These are phyloP conservation scores for Kwoniella sp. DNA, from an alignment of 768 basidiomycete species.

Conservation along the genomic window DNA sequence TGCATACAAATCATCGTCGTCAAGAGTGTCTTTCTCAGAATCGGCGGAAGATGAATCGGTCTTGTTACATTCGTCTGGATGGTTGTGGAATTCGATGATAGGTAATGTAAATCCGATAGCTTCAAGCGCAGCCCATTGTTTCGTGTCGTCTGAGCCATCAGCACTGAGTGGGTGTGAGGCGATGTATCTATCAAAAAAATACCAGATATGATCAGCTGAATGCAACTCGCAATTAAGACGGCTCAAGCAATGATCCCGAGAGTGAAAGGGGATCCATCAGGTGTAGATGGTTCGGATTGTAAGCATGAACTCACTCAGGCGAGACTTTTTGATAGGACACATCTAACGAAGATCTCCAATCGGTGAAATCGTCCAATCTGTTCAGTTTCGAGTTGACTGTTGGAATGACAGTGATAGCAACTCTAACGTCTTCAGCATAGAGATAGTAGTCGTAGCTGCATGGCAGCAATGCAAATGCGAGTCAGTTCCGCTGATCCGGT, in stretches of 20 bases:
- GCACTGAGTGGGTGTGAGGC: background rate
- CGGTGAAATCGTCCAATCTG: constrained; percentile 20
- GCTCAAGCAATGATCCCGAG: no score
- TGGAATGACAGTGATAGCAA: constrained; percentile 20
- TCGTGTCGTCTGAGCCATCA: background rate
- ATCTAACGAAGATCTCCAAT: constrained; percentile 20
- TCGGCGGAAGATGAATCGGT: background rate
- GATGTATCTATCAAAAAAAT: constrained; percentile 3
- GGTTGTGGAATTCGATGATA: constrained; percentile 24
- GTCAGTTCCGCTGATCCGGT: no score
- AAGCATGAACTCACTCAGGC: constrained; percentile 8
- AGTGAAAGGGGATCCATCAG: no score
- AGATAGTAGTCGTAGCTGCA: constrained; percentile 31
- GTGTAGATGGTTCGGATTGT: no score
- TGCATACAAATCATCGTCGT: constrained; percentile 27
- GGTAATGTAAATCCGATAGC: constrained; percentile 9
- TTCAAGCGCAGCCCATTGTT: constrained; percentile 19
- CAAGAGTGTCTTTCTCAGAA: background rate
- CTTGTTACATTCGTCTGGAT: constrained; percentile 10
- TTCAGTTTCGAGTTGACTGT: constrained; percentile 13
- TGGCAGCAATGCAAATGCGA: no score
- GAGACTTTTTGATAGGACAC: background rate
- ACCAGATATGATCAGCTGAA: background rate
- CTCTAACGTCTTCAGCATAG: constrained; percentile 20
- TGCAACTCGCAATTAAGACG: no score